A percentile compares a stretch with the other conserved stretches of the same genome.
Evolutionary conservation across 495 filamentous ascomycete genomes (phyloP).

Genomic region (Penicillium longicatenatum): DNA sequence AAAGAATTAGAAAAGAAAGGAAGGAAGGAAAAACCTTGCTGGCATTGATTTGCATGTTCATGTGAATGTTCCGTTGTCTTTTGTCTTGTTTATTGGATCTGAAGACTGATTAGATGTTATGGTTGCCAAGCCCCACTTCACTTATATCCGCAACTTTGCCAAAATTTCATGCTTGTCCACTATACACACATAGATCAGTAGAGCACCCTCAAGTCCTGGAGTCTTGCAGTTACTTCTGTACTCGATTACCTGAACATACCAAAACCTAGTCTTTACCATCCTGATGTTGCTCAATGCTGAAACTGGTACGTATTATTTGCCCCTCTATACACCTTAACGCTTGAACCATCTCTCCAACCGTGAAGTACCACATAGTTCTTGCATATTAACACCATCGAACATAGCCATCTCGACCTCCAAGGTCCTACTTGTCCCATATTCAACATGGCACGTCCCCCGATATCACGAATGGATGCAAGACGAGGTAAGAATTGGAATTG

Average conservation of each 20-base stretch:
- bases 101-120: background rate
- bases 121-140: background rate
- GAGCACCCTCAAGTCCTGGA: background rate
- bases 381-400: background rate
- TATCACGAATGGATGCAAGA: slow-evolving; percentile 95
- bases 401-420: slow-evolving; percentile 66
- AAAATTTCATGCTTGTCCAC: background rate
- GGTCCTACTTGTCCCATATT: slow-evolving; percentile 82
- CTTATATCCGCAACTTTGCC: background rate
- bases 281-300: slow-evolving; percentile 46
- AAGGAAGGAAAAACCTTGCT: too few relatives aligned
- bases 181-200: background rate
- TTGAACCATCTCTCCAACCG: background rate
- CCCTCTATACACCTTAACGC: slow-evolving; percentile 10
- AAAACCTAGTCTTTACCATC: background rate
- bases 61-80: too few relatives aligned
- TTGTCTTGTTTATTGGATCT: too few relatives aligned
- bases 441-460: slow-evolving; percentile 71
- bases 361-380: too few relatives aligned
- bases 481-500: slow-evolving; percentile 51
- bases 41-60: too few relatives aligned
- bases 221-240: background rate
- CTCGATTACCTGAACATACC: background rate
- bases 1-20: too few relatives aligned
- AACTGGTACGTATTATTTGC: slow-evolving; percentile 32